Evolutionary conservation across 805 yeast genomes (phyloP), one percentile per base, ranked within the genome.

Genomic region (Candida ulmi): DNA sequence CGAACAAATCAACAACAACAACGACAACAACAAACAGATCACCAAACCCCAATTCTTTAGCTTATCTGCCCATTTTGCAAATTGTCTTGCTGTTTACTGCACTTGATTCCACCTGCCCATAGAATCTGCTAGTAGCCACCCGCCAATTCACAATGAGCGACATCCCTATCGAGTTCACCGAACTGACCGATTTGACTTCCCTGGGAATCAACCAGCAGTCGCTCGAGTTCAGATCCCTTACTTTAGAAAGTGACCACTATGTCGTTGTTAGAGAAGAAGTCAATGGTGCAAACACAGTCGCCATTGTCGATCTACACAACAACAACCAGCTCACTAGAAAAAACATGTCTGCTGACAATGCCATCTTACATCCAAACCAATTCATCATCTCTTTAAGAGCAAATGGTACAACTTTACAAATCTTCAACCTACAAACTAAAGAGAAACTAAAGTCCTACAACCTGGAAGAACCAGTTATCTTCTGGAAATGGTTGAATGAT

Each of bases 91-190:
- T 28, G 31, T 17, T 11, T 8, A 28, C 6, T 26, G n/a, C 15
- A 9, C n/a, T 11, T 13, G n/a, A 8, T 11, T 26, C n/a, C 28
- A n/a, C n/a, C n/a, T n/a, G 28, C 28, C 28, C 28, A 26, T 11
- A 26, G 11, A 11, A 26, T 12, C 8, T 17, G n/a, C 31, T 6
- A 28, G 11, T 15, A n/a, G 18, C 9, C 31, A 6, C 7, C 18
- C 31, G 31, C 33, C n/a, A 32, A 29, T 29, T 24, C 35, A 41
- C 43, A 41, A 63, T 64, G 68, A 66, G 71, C 55, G 96, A 88
- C 61, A 83, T 95, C 53, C 99, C 99, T 51, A 91, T 91, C 68
- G 95, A 91, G 69, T 88, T 91, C 69, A 90, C 95, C 55, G 98
- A 91, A 72, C 82, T 88, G 69, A 78, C 88, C 55, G 95, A 85